Base-by-base conservation (phyloP, 805 yeast genomes). In the Pichia heedii region DNA sequence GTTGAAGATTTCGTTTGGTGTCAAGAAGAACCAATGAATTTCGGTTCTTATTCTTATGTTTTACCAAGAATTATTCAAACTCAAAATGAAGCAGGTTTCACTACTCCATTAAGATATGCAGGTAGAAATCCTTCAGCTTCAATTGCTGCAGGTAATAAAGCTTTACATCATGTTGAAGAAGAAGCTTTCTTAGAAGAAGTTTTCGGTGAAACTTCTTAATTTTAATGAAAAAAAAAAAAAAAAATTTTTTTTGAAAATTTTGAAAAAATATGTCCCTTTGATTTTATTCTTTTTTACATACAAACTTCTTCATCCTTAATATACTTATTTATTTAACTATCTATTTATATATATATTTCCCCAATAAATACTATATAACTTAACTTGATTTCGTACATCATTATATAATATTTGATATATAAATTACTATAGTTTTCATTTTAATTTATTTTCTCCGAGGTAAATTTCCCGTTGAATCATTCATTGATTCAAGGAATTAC, bases 81-180 rank as follows among this genome's bases (percentile, higher is more conserved):
- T 35, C 66, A 90, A 66, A 73, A 73, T 54, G 88, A 87, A 69
- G 82, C 95, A 48, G 76, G 79, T 41, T 68, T 74, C 57, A 79
- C 70, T 54, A 57, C 67, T 53, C 58, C 60, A 18, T 61, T 84
- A 48, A 81, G 97, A 68, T 93, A 85, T 63, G 94, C 94, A 53
- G 98, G 98, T 62, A 87, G 99, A 77, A 87, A 86, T 63, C 98
- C 98, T 65, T 81, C 90, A 63, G 97, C 97, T 38, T 82, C 96
- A 50, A 96, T 93, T 60, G 98, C 99, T 60, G 96, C 97, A 54
- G 98, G 98, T 69, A 73, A 85, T 50, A 93, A 93, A 79, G 68
- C 80, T 51, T 79, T 79, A 78, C 98, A 93, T 67, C 62, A 66
- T 50, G 81, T 82, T 51, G 96, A 93, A 73, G 97, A 93, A 71